Evolutionary conservation across 2,329 filamentous ascomycete species (phyloP), one percentile per base, ranked within the genome.

Genomic region (Fusarium guadeloupense): DNA sequence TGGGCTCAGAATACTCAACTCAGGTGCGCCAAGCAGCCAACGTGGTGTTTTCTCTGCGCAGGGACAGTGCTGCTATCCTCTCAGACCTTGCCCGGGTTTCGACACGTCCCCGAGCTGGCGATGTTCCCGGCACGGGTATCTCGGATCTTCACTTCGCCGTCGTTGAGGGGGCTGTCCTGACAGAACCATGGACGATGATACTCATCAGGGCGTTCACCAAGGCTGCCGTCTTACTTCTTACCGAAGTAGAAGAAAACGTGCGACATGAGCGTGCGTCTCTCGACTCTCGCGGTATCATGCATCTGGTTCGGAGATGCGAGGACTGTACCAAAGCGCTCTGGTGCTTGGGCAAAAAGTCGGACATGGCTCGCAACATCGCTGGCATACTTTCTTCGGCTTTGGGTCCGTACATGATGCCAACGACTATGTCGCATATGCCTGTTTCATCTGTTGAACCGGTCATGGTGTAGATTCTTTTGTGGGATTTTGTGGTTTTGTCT

Each of bases 181-280:
- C 83, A 1, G 84, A 87, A 61, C 85, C 85, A 3, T 87, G 84
- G 84, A 85, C 83, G 2, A 79, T 81, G 33, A 79, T 86, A 4
- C 71, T 86, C 23, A 80, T 85, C 37, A 75, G 82, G 21, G 79
- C 79, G 0, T 86, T 86, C 54, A 77, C 80, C 20, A 82, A 79
- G 64, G 80, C 82, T 1, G 78, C 72, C 3, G 66, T 74, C 5
- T 52, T 74, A 14, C 70, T 76, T 19, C 62, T 85, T 6, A 73
- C 77, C 8, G 72, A 71, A 26, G 69, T 65, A 4, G 71, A 74
- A 21, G 62, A 71, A 50, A 59, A 64, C 35, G 63, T 65, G 28
- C 61, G 64, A 21, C 69, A 69, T 17, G 72, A 75, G 9, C 59
- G 46, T 4, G 42, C 45, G 20, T 54, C 66, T 4, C 42, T 70